Evolutionary conservation across 192 early-diverging fungal species (phyloP), one percentile per base, ranked within the genome.

Genomic region (Haplosporangium gracile): DNA sequence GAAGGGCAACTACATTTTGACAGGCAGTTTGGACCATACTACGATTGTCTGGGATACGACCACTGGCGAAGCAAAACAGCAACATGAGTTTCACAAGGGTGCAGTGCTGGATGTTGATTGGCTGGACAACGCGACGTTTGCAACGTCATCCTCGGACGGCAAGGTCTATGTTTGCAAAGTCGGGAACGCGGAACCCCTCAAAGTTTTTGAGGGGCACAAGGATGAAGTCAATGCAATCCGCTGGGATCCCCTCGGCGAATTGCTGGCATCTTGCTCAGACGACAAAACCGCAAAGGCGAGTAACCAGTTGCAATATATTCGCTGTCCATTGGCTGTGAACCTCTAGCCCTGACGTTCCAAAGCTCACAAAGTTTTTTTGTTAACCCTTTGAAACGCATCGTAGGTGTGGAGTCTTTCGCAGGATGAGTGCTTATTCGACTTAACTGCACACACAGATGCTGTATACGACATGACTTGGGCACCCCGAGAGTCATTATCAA

Each of bases 91-190:
- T 42, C 79, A 88, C 36, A 80, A 76, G 74, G 93, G 82, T 26
- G 91, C 94, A 2, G 93, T 95, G 16, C 87, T 98, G 70, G 97
- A 98, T 88, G 93, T 97, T 13, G 98, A 97, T 88, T 99, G 98
- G 98, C 91, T 93, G 74, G 97, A 99, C 83, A 95, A 97, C 84
- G 87, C 89, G 1, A 99, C 96, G 11, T 97, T 98, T 91, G 97
- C 98, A 7, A 96, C 96, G 0, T 96, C 95, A 75, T 96, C 96
- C 43, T 91, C 91, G 22, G 98, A 99, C 84, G 93, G 93, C 57
- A 89, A 90, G 11, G 94, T 99, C 5, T 94, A 91, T 71, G 93
- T 99, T 0, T 98, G 97, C 88, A 91, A 91, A 65, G 92, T 97
- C 32, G 95, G 94, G 26, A 88, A 84, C 26, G 77, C 88, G 4